Evolutionary conservation across 116 monocot genomes (phyloP).

Genomic region (Iris pallida): DNA sequence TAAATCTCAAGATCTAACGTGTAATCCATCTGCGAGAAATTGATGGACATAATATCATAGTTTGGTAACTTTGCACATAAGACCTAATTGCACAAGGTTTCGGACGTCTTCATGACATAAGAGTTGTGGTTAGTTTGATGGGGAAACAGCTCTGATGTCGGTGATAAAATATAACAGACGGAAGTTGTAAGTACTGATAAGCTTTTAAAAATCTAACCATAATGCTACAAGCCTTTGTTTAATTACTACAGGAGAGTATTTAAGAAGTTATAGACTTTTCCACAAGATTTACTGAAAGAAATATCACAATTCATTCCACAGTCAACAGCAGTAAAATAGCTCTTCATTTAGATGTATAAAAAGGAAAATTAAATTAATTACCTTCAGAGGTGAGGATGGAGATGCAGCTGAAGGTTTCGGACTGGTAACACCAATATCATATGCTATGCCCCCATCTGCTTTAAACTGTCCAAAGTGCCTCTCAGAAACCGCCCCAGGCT

Average conservation of each 20-base stretch:
- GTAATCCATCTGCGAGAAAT: too few relatives aligned
- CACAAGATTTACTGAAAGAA: not conserved
- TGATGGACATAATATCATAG: too few relatives aligned
- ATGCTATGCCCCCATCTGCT: slow-evolving; percentile 32
- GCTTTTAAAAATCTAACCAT: not conserved
- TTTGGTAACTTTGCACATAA: too few relatives aligned
- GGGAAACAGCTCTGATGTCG: too few relatives aligned
- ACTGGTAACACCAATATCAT: slow-evolving; percentile 27
- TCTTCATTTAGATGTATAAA: too few relatives aligned
- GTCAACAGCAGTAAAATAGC: too few relatives aligned
- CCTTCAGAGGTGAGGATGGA: slow-evolving; percentile 14
- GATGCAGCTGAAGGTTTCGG: slow-evolving; percentile 14
- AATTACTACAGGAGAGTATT: not conserved
- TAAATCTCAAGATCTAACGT: too few relatives aligned
- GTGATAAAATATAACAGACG: too few relatives aligned
- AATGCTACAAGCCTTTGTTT: not conserved
- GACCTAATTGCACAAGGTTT: too few relatives aligned
- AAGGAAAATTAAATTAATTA: not conserved
- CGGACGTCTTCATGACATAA: too few relatives aligned
- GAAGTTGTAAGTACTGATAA: not conserved
- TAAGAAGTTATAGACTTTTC: not conserved
- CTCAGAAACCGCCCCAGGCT: slow-evolving; percentile 28
- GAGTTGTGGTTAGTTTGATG: too few relatives aligned
- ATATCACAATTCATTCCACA: not conserved
- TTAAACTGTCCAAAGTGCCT: slow-evolving; percentile 33